Percentiles rank a stretch among this genome's conserved stretches.
These are phyloP conservation scores for Pythium aquatile DNA, from an alignment of 352 stramenopile genomes.

Conservation along the genomic window DNA sequence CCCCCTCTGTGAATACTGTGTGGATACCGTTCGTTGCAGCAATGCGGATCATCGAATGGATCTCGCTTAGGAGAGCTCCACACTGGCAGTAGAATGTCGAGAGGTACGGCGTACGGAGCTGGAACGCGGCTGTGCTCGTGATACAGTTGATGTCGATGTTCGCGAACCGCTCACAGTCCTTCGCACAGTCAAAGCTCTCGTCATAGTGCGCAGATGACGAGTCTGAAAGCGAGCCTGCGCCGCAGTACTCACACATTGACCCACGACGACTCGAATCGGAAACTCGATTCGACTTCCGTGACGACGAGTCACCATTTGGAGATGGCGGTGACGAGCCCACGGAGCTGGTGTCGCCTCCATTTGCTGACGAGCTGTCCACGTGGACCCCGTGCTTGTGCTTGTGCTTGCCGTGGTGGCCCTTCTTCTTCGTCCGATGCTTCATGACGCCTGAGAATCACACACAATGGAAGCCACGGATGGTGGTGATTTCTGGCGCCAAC, in stretches of 20 bases:
- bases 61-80: slow-evolving; percentile 40
- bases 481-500: neutral
- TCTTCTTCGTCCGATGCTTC: slow-evolving; percentile 27
- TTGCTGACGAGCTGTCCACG: neutral
- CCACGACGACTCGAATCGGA: neutral
- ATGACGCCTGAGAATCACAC: slow-evolving; percentile 6
- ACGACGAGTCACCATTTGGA: neutral
- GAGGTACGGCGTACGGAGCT: slow-evolving; percentile 25
- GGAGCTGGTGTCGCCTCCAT: neutral
- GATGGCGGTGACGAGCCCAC: neutral
- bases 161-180: slow-evolving; percentile 14
- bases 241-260: slow-evolving; percentile 27
- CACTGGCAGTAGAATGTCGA: slow-evolving; percentile 40
- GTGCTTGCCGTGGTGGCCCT: slow-evolving; percentile 23
- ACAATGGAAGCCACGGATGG: neutral
- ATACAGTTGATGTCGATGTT: slow-evolving; percentile 24
- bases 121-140: slow-evolving; percentile 19
- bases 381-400: slow-evolving; percentile 7
- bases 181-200: slow-evolving; percentile 16
- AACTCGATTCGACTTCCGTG: neutral
- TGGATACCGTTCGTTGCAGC: neutral
- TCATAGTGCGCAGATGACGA: slow-evolving; percentile 5
- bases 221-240: neutral
- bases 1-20: slow-evolving; percentile 22
- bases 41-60: slow-evolving; percentile 31